These are phyloP conservation scores for Penicillium longicatenatum DNA, from an alignment of 495 filamentous ascomycete species.

Conservation along the genomic window DNA sequence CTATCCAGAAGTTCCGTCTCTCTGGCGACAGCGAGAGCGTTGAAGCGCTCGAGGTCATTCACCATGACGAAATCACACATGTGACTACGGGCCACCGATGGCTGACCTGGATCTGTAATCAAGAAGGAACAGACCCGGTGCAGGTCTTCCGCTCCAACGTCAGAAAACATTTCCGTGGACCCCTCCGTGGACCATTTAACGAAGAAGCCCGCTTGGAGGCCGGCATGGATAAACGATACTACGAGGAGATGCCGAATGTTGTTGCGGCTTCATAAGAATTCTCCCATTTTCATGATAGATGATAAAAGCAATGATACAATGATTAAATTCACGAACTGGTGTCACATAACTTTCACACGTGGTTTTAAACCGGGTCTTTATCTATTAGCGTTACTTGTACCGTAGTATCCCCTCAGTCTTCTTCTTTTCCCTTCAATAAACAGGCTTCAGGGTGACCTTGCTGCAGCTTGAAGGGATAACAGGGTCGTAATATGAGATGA, in stretches of 20 bases:
- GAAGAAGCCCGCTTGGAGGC: slow-evolving; percentile 50
- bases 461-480: slow-evolving; percentile 47
- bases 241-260: slow-evolving; percentile 29
- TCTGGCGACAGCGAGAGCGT: slow-evolving; percentile 49
- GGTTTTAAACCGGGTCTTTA: not conserved
- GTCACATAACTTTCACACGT: not conserved
- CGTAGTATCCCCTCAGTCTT: not conserved
- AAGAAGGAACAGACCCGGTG: slow-evolving; percentile 52
- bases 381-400: slow-evolving; percentile 1
- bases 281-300: slow-evolving; percentile 18
- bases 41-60: slow-evolving; percentile 47
- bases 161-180: slow-evolving; percentile 48
- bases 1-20: slow-evolving; percentile 55
- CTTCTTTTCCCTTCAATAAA: slow-evolving; percentile 14
- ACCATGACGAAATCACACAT: slow-evolving; percentile 57
- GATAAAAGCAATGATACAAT: slow-evolving; percentile 8
- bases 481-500: slow-evolving; percentile 30
- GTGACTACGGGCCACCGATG: slow-evolving; percentile 57
- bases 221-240: slow-evolving; percentile 53
- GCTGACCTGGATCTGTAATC: slow-evolving; percentile 54
- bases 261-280: slow-evolving; percentile 19
- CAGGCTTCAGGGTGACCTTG: slow-evolving; percentile 33
- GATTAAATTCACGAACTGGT: not conserved
- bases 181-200: slow-evolving; percentile 52
- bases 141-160: slow-evolving; percentile 53